Evolutionary conservation across 106 monocot genomes (phyloP), one percentile per base, ranked within the genome.

Genomic region (Chionographis japonica): DNA sequence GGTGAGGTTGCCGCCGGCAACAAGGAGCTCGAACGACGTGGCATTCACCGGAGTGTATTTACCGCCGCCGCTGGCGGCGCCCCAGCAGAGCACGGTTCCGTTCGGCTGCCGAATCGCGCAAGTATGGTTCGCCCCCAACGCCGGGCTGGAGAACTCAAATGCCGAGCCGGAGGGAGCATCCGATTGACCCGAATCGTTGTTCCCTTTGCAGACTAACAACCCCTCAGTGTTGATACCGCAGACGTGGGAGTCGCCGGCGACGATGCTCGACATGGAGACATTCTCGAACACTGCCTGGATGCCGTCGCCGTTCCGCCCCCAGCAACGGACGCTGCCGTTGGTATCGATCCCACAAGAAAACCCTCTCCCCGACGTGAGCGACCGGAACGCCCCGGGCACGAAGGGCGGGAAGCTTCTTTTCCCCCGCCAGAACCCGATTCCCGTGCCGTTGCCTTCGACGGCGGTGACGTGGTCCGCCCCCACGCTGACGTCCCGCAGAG

Each of bases 1-100:
- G n/a, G 89, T 89, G 50, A 86, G 77, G 37, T 97, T 73, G 0
- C 80, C 92, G 8, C 87, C 92, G 19, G 97, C 84, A 37, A 83
- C 89, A 56, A 97, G 67, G 40, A 76, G 61, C 60, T 70, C 82
- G 56, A 97, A 72, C 16, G 77, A 61, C 3, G 75, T 85, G 2
- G 35, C 40, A 16, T 57, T 68, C 38, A 69, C 75, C 14, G 86
- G 83, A 18, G 40, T 59, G 54, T 71, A 69, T 5, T 4, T 2
- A 18, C 37, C 65, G 16, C 49, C 17, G 42, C 17, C 2, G 16
- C 60, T 49, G 37, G n/a, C 70, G 64, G 78, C 86, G 14, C 84
- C 86, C 89, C 97, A 92, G 66, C 92, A 87, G 38, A 85, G 51
- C 52, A 84, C 89, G 0, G 78, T 83, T 52, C 73, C 75, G 62